Percentiles rank a stretch among this genome's conserved stretches.
These are phyloP conservation scores for Ogataea kodamae DNA, from an alignment of 805 yeast genomes.

Conservation along the genomic window DNA sequence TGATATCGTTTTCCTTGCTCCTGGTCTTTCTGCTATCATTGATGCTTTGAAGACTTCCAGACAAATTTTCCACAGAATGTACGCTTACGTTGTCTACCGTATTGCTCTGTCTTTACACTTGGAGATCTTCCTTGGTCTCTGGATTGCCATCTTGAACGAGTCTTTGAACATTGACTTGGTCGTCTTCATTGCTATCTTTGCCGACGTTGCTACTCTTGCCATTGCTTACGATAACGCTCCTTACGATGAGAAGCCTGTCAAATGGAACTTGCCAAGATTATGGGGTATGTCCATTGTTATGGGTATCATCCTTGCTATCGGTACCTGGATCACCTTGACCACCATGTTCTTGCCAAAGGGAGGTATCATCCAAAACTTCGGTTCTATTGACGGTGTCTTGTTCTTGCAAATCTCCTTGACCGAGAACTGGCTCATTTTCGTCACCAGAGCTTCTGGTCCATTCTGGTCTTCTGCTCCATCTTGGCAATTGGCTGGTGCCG, in stretches of 20 bases:
- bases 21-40: slow-evolving; percentile 92
- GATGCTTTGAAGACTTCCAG: slow-evolving; percentile 93
- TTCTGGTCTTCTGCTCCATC: slow-evolving; percentile 97
- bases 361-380: slow-evolving; percentile 95
- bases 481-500: slow-evolving; percentile 96
- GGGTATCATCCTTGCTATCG: slow-evolving; percentile 83
- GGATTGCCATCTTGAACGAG: slow-evolving; percentile 91
- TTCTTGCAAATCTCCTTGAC: slow-evolving; percentile 92
- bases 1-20: slow-evolving; percentile 92
- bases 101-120: slow-evolving; percentile 92
- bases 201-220: slow-evolving; percentile 95
- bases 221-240: slow-evolving; percentile 98
- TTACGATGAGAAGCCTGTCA: slow-evolving; percentile 86
- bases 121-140: slow-evolving; percentile 91
- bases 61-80: slow-evolving; percentile 99
- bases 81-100: slow-evolving; percentile 96
- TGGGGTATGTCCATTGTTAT: slow-evolving; percentile 94
- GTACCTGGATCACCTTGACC: slow-evolving; percentile 93
- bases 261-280: slow-evolving; percentile 95
- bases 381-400: slow-evolving; percentile 88
- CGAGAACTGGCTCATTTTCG: slow-evolving; percentile 96
- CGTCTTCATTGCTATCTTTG: slow-evolving; percentile 95
- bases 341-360: slow-evolving; percentile 88
- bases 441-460: slow-evolving; percentile 96
- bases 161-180: slow-evolving; percentile 85